phyloP scores from a whole-genome alignment of 169 alveolate species.

The Theileria luwenshuni region DNA sequence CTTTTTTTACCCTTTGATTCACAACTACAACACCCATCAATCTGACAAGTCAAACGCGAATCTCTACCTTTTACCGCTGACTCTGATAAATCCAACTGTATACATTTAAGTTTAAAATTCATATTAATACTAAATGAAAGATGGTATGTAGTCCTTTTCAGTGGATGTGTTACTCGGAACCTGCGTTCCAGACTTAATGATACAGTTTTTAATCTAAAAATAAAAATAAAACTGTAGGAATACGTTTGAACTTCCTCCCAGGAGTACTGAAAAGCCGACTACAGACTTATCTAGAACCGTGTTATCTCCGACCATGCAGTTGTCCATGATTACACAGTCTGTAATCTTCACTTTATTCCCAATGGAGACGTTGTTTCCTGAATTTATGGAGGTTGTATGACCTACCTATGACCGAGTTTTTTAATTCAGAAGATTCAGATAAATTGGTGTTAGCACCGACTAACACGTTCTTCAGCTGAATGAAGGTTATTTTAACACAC shows the following conservation, averaged over 20 bases:
- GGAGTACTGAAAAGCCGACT: constrained; percentile 58
- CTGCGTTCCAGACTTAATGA: constrained; percentile 35
- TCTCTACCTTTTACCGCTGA: not conserved
- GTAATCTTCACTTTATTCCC: constrained; percentile 53
- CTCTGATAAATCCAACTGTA: not conserved
- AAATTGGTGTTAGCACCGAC: not conserved
- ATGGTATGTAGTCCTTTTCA: constrained; percentile 60
- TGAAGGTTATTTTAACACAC: not conserved
- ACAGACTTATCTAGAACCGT: constrained; percentile 64
- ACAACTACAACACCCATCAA: no score
- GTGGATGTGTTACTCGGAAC: constrained; percentile 29
- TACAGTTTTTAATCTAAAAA: constrained; percentile 43
- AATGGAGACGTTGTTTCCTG: constrained; percentile 69
- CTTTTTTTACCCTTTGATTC: no score
- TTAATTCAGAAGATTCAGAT: constrained; percentile 20
- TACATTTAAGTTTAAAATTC: not conserved
- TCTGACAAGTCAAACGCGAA: no score
- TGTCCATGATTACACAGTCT: constrained; percentile 73
- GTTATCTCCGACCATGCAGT: constrained; percentile 56
- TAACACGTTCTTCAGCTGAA: constrained; percentile 9
- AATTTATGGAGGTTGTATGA: not conserved
- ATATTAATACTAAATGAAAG: constrained; percentile 47
- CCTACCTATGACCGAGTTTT: constrained; percentile 44
- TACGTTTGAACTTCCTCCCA: constrained; percentile 71
- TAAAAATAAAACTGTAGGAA: not conserved